Evolutionary conservation across 2,329 filamentous ascomycete species (phyloP).

Genomic region (Didymella glomerata): DNA sequence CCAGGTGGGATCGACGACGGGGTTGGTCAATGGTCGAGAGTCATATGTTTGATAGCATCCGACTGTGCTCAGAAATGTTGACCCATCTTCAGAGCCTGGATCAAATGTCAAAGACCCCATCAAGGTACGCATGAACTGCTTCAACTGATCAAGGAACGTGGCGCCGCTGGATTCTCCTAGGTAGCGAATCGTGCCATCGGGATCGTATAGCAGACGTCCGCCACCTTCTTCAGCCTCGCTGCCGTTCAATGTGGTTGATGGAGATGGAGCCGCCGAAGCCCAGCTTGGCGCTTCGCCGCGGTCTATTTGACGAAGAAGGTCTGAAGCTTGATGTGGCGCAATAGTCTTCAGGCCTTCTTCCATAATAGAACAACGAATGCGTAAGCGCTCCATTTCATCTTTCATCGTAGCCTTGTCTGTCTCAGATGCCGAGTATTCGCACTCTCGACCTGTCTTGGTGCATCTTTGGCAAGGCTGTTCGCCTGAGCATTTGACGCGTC

Average conservation of each 20-base stretch:
- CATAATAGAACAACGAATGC: slow-evolving; percentile 32
- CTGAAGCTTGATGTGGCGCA: slow-evolving; percentile 27
- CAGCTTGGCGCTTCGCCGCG: slow-evolving; percentile 18
- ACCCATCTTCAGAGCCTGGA: slow-evolving; percentile 30
- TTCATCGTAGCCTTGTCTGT: slow-evolving; percentile 30
- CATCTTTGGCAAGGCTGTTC: slow-evolving; percentile 41
- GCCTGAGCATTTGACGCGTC: slow-evolving; percentile 38
- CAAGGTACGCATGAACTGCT: slow-evolving; percentile 38
- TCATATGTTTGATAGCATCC: slow-evolving; percentile 42
- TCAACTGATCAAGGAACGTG: slow-evolving; percentile 38
- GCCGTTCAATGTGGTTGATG: slow-evolving; percentile 17
- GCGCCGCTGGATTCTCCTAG: slow-evolving; percentile 40
- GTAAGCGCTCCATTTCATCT: slow-evolving; percentile 35
- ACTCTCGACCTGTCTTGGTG: slow-evolving; percentile 27
- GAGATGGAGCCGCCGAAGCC: slow-evolving; percentile 20
- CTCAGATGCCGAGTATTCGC: slow-evolving; percentile 33
- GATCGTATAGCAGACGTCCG: slow-evolving; percentile 34
- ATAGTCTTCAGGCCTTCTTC: slow-evolving; percentile 29
- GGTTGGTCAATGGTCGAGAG: slow-evolving; percentile 37
- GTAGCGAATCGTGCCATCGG: slow-evolving; percentile 29
- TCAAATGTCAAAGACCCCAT: slow-evolving; percentile 27
- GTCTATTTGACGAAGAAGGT: slow-evolving; percentile 25
- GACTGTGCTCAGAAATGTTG: slow-evolving; percentile 32
- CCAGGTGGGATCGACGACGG: slow-evolving; percentile 38
- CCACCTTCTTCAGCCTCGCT: slow-evolving; percentile 23